These are phyloP conservation scores for Erythrobasidium hasegawianum DNA, from an alignment of 1,284 basidiomycete genomes.

Conservation along the genomic window DNA sequence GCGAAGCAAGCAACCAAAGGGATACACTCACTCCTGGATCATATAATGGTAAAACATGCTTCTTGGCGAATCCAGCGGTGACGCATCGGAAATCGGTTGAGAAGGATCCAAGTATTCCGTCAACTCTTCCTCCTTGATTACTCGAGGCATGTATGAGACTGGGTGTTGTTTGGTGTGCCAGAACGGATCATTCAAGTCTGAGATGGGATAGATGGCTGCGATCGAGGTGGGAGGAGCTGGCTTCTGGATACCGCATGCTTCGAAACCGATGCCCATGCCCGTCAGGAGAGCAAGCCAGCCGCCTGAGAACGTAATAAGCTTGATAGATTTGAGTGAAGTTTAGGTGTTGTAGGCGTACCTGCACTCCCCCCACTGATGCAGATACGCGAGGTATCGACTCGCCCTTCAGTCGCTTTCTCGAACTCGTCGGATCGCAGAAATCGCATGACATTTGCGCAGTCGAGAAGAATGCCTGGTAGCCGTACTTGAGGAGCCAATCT, in stretches of 20 bases:
- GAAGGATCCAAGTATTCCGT: conserved; percentile 38
- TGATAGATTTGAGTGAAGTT: too few species aligned
- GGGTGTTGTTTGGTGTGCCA: conserved; percentile 43
- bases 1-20: not conserved
- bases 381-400: conserved; percentile 36
- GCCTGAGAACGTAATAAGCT: conserved; percentile 36
- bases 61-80: conserved; percentile 19
- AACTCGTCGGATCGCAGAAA: conserved; percentile 39
- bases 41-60: conserved; percentile 42
- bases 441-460: conserved; percentile 35
- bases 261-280: conserved; percentile 39
- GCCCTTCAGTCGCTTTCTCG: conserved; percentile 19
- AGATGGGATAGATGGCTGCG: conserved; percentile 45
- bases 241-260: conserved; percentile 36
- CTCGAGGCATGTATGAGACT: conserved; percentile 39
- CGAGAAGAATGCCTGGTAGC: conserved; percentile 40
- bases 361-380: conserved; percentile 41
- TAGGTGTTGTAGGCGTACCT: too few species aligned
- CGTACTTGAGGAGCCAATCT: conserved; percentile 43
- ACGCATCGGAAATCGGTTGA: conserved; percentile 10
- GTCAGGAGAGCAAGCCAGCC: conserved; percentile 43
- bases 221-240: conserved; percentile 30
- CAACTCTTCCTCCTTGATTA: conserved; percentile 39
- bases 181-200: conserved; percentile 40
- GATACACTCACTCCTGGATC: conserved; percentile 35